phyloP scores from a whole-genome alignment of 2,329 filamentous ascomycete species.

The Diaporthe sp. region DNA sequence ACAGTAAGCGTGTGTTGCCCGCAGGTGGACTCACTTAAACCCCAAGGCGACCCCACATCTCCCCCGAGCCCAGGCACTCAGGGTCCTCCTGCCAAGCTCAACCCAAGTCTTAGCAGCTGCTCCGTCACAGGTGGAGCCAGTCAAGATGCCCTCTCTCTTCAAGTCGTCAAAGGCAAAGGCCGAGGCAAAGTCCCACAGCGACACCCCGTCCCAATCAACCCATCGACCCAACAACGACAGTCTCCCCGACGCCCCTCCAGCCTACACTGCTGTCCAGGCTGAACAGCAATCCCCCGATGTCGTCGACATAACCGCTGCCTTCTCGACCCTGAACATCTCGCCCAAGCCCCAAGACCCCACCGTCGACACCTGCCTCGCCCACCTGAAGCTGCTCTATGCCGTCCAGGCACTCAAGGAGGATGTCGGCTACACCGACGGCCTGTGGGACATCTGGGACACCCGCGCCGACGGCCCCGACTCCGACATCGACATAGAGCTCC shows the following conservation, averaged over 20 bases:
- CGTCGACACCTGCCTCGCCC: conserved; percentile 72
- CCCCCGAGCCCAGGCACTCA: not conserved
- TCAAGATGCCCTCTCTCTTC: conserved; percentile 21
- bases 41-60: not conserved
- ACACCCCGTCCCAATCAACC: not conserved
- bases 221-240: not conserved
- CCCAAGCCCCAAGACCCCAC: conserved; percentile 48
- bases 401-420: conserved; percentile 75
- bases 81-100: not conserved
- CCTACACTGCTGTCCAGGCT: not conserved
- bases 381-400: conserved; percentile 78
- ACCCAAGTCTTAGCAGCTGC: too few species aligned
- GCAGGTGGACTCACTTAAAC: not conserved
- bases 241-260: not conserved
- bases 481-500: not conserved
- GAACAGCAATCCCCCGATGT: conserved; percentile 36
- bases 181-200: not conserved
- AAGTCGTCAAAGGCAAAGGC: conserved; percentile 2
- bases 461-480: conserved; percentile 43
- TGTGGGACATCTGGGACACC: conserved; percentile 71
- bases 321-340: conserved; percentile 50
- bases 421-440: conserved; percentile 72
- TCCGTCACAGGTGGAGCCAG: not conserved
- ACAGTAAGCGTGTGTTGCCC: too few species aligned
- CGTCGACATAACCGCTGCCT: conserved; percentile 53